Percentiles rank a stretch among this genome's conserved stretches.
phyloP scores from a whole-genome alignment of 495 filamentous ascomycete genomes.

The Annulohypoxylon maeteangense region DNA sequence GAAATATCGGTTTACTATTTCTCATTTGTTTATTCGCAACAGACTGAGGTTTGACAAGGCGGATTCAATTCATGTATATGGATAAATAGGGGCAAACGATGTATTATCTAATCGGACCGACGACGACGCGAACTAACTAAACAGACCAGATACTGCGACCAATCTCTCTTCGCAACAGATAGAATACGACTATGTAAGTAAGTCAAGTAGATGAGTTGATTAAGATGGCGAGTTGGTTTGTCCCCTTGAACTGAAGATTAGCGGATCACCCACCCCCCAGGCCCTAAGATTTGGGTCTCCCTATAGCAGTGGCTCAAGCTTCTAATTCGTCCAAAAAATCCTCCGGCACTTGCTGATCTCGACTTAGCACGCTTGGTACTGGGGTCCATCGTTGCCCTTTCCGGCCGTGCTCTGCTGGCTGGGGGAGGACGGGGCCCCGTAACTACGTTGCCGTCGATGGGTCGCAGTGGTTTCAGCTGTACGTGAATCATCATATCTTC shows the following conservation, averaged over 20 bases:
- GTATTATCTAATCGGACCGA: conserved; percentile 39
- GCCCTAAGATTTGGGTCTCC: conserved; percentile 18
- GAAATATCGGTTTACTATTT: conserved; percentile 14
- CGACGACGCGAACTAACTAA: conserved; percentile 6
- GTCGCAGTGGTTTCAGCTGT: conserved; percentile 5
- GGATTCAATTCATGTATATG: conserved; percentile 21
- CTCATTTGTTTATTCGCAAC: conserved; percentile 3
- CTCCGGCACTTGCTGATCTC: conserved; percentile 38
- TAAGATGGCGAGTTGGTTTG: neutral
- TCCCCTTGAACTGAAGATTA: conserved; percentile 18
- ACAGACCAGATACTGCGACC: conserved; percentile 19
- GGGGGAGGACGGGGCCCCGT: conserved; percentile 24
- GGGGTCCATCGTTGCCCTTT: conserved; percentile 38
- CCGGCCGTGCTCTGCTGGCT: conserved; percentile 26
- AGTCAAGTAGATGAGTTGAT: neutral
- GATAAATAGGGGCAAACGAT: conserved; percentile 17
- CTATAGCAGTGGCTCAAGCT: conserved; percentile 7
- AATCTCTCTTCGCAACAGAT: conserved; percentile 6
- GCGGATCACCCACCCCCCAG: conserved; percentile 28
- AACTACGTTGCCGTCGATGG: conserved; percentile 13
- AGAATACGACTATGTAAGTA: conserved; percentile 1
- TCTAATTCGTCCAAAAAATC: conserved; percentile 37
- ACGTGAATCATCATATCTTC: conserved; percentile 8
- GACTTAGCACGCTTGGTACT: conserved; percentile 26
- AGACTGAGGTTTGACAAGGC: neutral